Conservation (phyloP, 495 filamentous ascomycete species). For the Penicillium silybi region DNA sequence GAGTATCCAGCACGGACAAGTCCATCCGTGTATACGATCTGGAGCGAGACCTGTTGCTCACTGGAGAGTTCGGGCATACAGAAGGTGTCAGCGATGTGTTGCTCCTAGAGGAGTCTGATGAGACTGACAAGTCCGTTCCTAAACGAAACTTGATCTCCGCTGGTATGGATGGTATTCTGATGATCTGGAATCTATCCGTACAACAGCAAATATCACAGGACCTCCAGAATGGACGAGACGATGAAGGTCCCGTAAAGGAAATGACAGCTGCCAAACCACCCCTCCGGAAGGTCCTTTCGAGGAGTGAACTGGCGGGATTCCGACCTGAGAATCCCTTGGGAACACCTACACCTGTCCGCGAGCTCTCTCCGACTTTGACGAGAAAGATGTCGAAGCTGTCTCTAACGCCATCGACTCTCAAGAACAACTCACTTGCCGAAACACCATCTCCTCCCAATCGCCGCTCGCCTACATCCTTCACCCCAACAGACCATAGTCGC, state of each 20-base stretch:
- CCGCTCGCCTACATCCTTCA: slow-evolving; percentile 30
- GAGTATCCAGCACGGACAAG: slow-evolving; percentile 88
- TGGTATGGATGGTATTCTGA: slow-evolving; percentile 79
- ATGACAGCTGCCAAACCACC: slow-evolving; percentile 57
- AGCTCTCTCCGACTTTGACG: slow-evolving; percentile 61
- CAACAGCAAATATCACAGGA: slow-evolving; percentile 38
- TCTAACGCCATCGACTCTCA: slow-evolving; percentile 30
- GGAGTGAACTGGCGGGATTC: slow-evolving; percentile 73
- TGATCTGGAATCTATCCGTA: slow-evolving; percentile 70
- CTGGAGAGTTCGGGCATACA: slow-evolving; percentile 90
- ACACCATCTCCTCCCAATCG: slow-evolving; percentile 34
- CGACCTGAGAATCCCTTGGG: slow-evolving; percentile 44
- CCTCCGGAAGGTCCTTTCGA: slow-evolving; percentile 69
- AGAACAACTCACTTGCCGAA: slow-evolving; percentile 24
- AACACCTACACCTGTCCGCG: slow-evolving; percentile 51
- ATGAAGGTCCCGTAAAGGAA: slow-evolving; percentile 50
- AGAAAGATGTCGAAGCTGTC: slow-evolving; percentile 52
- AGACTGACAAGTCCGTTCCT: slow-evolving; percentile 32
- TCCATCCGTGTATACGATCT: slow-evolving; percentile 86
- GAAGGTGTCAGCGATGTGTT: slow-evolving; percentile 82
- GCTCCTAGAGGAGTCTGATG: slow-evolving; percentile 55
- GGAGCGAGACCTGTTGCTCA: slow-evolving; percentile 68
- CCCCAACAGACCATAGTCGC: slow-evolving; percentile 26
- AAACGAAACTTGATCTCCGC: slow-evolving; percentile 63
- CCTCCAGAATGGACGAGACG: slow-evolving; percentile 19